A percentile compares a stretch with the other conserved stretches of the same genome.
These are phyloP conservation scores for Stagonosporopsis cucurbitacearum DNA, from an alignment of 2,329 filamentous ascomycete species.

Conservation along the genomic window DNA sequence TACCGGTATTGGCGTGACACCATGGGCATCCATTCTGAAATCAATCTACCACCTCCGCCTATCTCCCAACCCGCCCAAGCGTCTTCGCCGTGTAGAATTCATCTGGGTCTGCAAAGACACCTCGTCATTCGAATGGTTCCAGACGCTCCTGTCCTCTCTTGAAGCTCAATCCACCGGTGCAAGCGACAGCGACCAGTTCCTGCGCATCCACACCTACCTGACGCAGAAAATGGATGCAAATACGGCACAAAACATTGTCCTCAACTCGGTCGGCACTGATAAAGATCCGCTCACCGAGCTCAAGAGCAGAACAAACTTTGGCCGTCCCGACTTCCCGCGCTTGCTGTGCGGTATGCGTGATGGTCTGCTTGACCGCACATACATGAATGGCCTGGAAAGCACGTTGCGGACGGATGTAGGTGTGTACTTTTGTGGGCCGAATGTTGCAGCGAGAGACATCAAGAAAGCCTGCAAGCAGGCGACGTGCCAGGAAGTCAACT, in stretches of 20 bases:
- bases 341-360: constrained; percentile 86
- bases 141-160: constrained; percentile 87
- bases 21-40: constrained; percentile 88
- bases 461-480: constrained; percentile 78
- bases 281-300: constrained; percentile 93
- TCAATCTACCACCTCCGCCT: constrained; percentile 98
- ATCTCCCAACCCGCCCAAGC: constrained; percentile 83
- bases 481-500: constrained; percentile 79
- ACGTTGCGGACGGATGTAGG: constrained; percentile 83
- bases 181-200: constrained; percentile 76
- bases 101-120: constrained; percentile 99
- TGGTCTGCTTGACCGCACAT: constrained; percentile 83
- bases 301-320: constrained; percentile 89
- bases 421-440: constrained; percentile 97
- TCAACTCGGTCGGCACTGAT: constrained; percentile 89
- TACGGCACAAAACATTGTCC: constrained; percentile 93
- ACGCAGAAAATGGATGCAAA: constrained; percentile 92
- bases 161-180: constrained; percentile 79
- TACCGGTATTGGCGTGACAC: constrained; percentile 86
- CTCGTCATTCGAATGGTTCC: constrained; percentile 98
- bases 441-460: constrained; percentile 79
- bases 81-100: constrained; percentile 94
- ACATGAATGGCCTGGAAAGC: constrained; percentile 80
- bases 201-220: constrained; percentile 97
- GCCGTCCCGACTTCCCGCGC: constrained; percentile 84